These are phyloP conservation scores for Arthrobotrys iridis DNA, from an alignment of 2,329 filamentous ascomycete genomes.

Conservation along the genomic window DNA sequence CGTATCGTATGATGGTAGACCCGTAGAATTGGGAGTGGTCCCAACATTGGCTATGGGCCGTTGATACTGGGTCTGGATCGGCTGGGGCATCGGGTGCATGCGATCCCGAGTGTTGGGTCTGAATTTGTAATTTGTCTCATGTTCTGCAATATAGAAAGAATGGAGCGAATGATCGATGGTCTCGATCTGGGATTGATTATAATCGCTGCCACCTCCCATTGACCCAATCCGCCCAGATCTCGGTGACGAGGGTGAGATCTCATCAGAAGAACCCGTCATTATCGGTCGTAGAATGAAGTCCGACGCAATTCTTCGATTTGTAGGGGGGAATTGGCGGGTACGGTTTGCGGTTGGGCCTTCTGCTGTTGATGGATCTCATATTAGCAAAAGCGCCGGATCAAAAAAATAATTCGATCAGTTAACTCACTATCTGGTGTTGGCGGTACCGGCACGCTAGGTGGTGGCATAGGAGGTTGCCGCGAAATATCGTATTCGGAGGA, in stretches of 20 bases:
- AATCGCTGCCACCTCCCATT: slow-evolving; percentile 26
- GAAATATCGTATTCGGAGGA: slow-evolving; percentile 39
- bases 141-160: slow-evolving; percentile 50
- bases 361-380: not conserved
- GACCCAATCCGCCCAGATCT: slow-evolving; percentile 38
- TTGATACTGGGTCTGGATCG: slow-evolving; percentile 31
- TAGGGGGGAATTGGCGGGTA: slow-evolving; percentile 23
- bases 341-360: slow-evolving; percentile 22
- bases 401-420: not conserved
- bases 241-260: slow-evolving; percentile 27
- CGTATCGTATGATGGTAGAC: slow-evolving; percentile 43
- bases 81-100: slow-evolving; percentile 8
- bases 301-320: slow-evolving; percentile 38
- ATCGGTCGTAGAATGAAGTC: slow-evolving; percentile 36
- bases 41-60: not conserved
- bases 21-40: slow-evolving; percentile 23
- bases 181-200: slow-evolving; percentile 33
- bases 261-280: slow-evolving; percentile 4
- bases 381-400: not conserved
- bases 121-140: slow-evolving; percentile 50
- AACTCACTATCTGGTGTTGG: slow-evolving; percentile 50
- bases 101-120: slow-evolving; percentile 31
- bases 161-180: slow-evolving; percentile 40
- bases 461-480: slow-evolving; percentile 48
- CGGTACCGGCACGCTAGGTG: slow-evolving; percentile 40